Evolutionary conservation across 164 flowering plant species (phyloP).

Genomic region (Vitis labrusca): DNA sequence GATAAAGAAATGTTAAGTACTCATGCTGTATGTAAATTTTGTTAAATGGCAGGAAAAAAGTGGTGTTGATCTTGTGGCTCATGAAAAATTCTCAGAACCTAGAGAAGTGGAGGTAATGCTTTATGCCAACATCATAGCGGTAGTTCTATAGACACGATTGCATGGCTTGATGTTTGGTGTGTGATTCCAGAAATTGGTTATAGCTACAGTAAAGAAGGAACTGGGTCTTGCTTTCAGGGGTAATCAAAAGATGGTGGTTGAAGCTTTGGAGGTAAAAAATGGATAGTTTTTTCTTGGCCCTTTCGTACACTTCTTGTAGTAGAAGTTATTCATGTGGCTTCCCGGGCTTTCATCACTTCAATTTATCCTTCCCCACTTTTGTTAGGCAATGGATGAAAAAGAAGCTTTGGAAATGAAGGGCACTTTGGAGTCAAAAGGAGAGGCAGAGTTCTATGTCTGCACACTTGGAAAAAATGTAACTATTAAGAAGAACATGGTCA

Average conservation of each 20-base stretch:
- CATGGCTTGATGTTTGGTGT: neutral
- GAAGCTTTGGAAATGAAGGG: constrained; percentile 46
- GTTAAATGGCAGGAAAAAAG: constrained; percentile 68
- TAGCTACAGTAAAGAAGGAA: constrained; percentile 81
- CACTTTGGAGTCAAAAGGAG: constrained; percentile 34
- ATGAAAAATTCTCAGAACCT: constrained; percentile 70
- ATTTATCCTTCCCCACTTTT: neutral
- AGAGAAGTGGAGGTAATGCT: constrained; percentile 80
- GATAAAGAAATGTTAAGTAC: neutral
- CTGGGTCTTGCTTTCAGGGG: constrained; percentile 93
- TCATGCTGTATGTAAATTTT: neutral
- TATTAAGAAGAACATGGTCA: constrained; percentile 37
- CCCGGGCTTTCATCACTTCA: neutral
- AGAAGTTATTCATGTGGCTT: too few relatives aligned
- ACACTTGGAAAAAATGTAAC: constrained; percentile 31
- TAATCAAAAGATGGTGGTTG: constrained; percentile 79
- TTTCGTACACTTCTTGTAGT: too few relatives aligned
- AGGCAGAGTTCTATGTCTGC: constrained; percentile 38
- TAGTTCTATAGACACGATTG: neutral
- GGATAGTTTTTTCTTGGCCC: neutral
- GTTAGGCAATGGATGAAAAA: constrained; percentile 39
- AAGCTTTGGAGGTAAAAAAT: constrained; percentile 81
- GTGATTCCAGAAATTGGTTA: constrained; percentile 68
- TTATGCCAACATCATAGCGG: neutral
- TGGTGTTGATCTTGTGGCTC: constrained; percentile 55